Base-by-base conservation (phyloP, 2,329 filamentous ascomycete species). In the Dactylellina drechsleri region DNA sequence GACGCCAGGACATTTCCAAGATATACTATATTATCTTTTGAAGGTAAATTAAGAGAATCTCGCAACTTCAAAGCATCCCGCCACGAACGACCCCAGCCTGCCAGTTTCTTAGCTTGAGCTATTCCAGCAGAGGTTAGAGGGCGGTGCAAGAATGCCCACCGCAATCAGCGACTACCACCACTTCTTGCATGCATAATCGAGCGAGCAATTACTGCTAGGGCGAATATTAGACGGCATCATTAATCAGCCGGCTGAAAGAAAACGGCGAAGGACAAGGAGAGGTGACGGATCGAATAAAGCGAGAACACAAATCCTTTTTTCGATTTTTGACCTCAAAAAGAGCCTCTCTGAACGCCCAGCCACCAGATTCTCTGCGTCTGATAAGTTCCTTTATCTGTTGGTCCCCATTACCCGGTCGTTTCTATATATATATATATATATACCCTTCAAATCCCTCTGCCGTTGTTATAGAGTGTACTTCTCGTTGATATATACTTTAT, bases 1-100 rank as follows among this genome's bases (percentile, higher is more conserved):
- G 54, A 62, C 66, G 66, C 66, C 66, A 70, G 56, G 56, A 70
- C 57, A 58, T 23, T 18, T 36, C 66, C 66, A 71, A 71, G 66
- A 71, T 64, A 70, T 57, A 49, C 66, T 36, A 36, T 10, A 36
- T 36, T 36, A 36, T 36, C 31, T 36, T 10, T 36, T 7, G 10
- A 36, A 36, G 31, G 31, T 36, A 36, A 36, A 36, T 36, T 8
- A 36, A 36, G 31, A 36, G 31, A 36, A 36, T 36, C 6, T 4
- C 31, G 31, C 6, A 36, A 36, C 31, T 36, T 36, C 31, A 36
- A 36, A 36, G 6, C 31, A 28, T 54, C 58, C 50, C 59, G 66
- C 66, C 66, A 71, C 65, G 66, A 45, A 41, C 45, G 31, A 28
- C 56, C 65, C 65, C 57, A 68, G 65, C 56, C 65, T 20, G 52